These are phyloP conservation scores for Alectoria sarmentosa DNA, from an alignment of 495 filamentous ascomycete species.

Conservation along the genomic window DNA sequence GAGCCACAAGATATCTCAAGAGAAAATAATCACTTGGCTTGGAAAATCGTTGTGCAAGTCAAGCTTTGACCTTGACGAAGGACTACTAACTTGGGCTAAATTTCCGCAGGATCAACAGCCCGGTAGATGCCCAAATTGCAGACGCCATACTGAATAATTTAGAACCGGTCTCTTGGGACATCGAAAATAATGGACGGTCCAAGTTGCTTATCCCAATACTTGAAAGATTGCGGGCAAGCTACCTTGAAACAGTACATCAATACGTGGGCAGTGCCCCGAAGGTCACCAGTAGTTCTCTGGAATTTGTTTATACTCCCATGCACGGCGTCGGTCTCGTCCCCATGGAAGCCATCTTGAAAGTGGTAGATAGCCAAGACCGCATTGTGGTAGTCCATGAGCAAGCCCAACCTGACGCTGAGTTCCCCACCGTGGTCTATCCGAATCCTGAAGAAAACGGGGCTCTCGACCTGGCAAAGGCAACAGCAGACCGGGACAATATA, in stretches of 20 bases:
- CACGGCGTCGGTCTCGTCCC: conserved; percentile 55
- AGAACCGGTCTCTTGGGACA: conserved; percentile 48
- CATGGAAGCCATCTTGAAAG: conserved; percentile 41
- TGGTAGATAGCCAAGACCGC: conserved; percentile 40
- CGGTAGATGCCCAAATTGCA: conserved; percentile 50
- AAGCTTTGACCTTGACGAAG: neutral
- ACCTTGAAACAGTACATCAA: conserved; percentile 36
- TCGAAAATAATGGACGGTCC: conserved; percentile 35
- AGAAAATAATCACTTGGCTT: conserved; percentile 4
- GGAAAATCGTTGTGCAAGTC: neutral
- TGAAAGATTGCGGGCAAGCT: conserved; percentile 36
- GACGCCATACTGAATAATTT: conserved; percentile 52
- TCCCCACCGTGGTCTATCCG: conserved; percentile 63
- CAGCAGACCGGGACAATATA: conserved; percentile 44
- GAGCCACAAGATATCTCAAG: neutral
- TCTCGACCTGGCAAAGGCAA: conserved; percentile 53
- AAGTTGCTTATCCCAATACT: conserved; percentile 22
- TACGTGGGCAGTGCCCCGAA: neutral
- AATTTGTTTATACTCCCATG: conserved; percentile 60
- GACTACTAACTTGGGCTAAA: neutral
- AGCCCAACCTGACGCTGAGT: conserved; percentile 56
- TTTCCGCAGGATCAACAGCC: conserved; percentile 22
- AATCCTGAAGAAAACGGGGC: conserved; percentile 68
- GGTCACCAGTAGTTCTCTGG: conserved; percentile 1
- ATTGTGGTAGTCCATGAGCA: conserved; percentile 43